Base-by-base conservation (phyloP, 257 asterid genomes). In the Agastache rugosa region DNA sequence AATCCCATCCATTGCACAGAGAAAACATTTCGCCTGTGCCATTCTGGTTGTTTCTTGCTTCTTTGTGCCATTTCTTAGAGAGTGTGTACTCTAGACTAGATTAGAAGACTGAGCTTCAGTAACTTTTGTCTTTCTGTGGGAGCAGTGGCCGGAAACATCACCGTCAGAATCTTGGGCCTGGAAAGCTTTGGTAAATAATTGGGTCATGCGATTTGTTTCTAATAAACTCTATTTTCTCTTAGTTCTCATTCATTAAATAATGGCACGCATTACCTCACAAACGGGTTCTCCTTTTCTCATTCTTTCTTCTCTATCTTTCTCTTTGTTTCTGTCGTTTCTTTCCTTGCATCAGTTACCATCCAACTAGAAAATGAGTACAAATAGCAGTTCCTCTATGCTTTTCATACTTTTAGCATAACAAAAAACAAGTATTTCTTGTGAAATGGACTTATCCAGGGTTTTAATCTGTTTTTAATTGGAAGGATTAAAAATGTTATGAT, bases 181-280 rank as follows among this genome's bases (percentile, higher is more conserved):
- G 16, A 47, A 76, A 45, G 45, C 66, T 76, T 29, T 29, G 31
- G 41, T 41, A 77, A 71, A 20, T 42, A 51, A 41, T 47, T 70
- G 25, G 51, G 76, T 60, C n/a, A 37, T 66, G 53, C 6, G 15
- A 54, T 6, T 66, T 44, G 27, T 56, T 42, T 22, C 16, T 17
- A 17, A 16, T 68, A 45, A 68, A 45, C 62, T 68, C 17, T 39
- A 20, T 3, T 39, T 34, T 50, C 27, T 61, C 59, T 17, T 34
- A 23, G 59, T 67, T 3, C 31, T 54, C 75, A 19, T 39, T 59
- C 45, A 19, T 63, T 75, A 31, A 31, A 31, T 4, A 31, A 31
- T 5, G 37, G 4, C 4, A 31, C 5, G 37, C 37, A 31, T 31
- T 39, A 39, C 44, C 44, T 39, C 44, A 39, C 44, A 39, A 39